These are phyloP conservation scores for Serendipita sp. DNA, from an alignment of 768 basidiomycete genomes.

Conservation along the genomic window DNA sequence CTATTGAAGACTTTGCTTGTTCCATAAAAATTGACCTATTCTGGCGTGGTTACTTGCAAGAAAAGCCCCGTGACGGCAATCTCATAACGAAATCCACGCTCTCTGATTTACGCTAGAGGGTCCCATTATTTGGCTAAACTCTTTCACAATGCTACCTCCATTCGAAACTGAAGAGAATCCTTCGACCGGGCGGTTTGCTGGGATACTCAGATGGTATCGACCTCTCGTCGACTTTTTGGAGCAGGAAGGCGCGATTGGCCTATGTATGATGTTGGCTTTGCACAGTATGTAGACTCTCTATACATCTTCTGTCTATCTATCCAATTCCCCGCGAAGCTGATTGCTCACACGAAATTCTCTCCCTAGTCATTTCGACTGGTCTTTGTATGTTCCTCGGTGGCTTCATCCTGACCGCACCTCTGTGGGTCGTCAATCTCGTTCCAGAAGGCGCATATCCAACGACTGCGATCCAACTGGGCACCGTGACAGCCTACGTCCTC, in stretches of 20 bases:
- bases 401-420: neutral
- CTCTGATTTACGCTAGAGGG: no score
- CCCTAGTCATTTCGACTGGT: neutral
- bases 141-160: neutral
- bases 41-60: no score
- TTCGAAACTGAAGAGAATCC: neutral
- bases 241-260: neutral
- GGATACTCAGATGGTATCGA: neutral
- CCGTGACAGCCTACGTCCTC: neutral
- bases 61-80: no score
- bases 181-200: neutral
- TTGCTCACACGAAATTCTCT: neutral
- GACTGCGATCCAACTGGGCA: neutral
- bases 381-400: slow-evolving; percentile 2
- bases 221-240: neutral
- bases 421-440: neutral
- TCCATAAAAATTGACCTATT: no score
- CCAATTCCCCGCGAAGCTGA: neutral
- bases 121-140: neutral
- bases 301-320: neutral
- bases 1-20: no score
- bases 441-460: neutral
- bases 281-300: neutral
- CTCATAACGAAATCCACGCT: no score
- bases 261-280: neutral